phyloP scores from a whole-genome alignment of 2,329 filamentous ascomycete genomes.

The Aspergillus novofumigatus region DNA sequence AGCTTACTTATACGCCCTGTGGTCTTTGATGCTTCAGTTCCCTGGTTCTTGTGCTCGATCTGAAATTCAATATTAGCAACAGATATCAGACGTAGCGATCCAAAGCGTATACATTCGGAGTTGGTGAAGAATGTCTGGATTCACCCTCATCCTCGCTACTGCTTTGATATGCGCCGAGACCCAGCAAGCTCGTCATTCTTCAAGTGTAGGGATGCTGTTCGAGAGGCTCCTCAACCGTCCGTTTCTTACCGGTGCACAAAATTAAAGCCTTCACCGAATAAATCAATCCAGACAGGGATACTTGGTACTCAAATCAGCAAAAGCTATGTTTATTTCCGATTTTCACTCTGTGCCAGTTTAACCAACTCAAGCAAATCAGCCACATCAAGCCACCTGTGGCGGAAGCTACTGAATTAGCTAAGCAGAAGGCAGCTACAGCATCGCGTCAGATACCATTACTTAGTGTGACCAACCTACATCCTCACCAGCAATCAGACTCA shows the following conservation, averaged over 20 bases:
- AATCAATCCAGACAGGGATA: neutral
- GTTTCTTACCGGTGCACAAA: neutral
- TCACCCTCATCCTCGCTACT: constrained; percentile 43
- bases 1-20: constrained; percentile 7
- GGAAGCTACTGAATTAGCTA: constrained; percentile 26
- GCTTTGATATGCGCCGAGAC: constrained; percentile 42
- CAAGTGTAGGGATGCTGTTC: neutral
- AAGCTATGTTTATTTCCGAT: neutral
- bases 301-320: neutral
- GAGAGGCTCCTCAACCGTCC: neutral
- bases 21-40: constrained; percentile 1
- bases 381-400: neutral
- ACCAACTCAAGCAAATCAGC: neutral
- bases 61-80: constrained; percentile 9
- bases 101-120: constrained; percentile 20
- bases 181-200: constrained; percentile 31
- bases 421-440: constrained; percentile 37
- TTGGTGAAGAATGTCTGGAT: constrained; percentile 8
- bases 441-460: constrained; percentile 28
- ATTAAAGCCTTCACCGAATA: neutral
- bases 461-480: neutral
- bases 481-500: neutral
- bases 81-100: neutral
- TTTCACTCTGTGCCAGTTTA: neutral
- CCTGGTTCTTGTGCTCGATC: constrained; percentile 4